Evolutionary conservation across 805 yeast species (phyloP), one percentile per base, ranked within the genome.

Genomic region (Candida morakotiae): DNA sequence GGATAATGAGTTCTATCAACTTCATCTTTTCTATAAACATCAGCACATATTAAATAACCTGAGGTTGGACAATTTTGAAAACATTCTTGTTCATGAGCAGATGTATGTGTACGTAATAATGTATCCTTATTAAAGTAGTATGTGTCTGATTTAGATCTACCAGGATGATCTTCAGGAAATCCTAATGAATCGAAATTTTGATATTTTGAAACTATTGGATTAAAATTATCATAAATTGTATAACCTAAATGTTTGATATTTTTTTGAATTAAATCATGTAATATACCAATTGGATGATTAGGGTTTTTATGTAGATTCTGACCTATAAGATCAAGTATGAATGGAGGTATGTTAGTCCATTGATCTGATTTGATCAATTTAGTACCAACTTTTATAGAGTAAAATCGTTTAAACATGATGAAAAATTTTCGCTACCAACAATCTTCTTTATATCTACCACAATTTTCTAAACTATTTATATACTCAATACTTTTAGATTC

Each of bases 1-100:
- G 98, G 98, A 56, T 93, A 93, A 58, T 93, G 98, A 0, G 98
- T 88, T 46, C 86, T 73, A 60, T 93, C 98, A 39, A 93, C 87
- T 52, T 91, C 96, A 61, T 93, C 98, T 51, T 95, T 75, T 52
- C 98, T 74, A 55, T 89, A 93, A 8, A 93, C 98, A 59, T 93
- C 98, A 1, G 98, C 98, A 9, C 95, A 75, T 32, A 93, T 89
- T 46, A 93, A 73, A 59, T 85, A 93, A 0, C 98, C 98, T 0
- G 95, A 88, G 0, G 91, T 80, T 19, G 71, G 54, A 36, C 79
- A 70, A 2, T 61, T 60, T 31, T 71, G 67, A 61, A 87, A 91
- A 53, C 96, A 87, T 52, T 85, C 88, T 47, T 75, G 77, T 61
- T 93, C 98, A 59, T 93, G 98, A 0, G 98, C 98, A 1, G 97